Evolutionary conservation across 2,329 filamentous ascomycete genomes (phyloP), one percentile per base, ranked within the genome.

Genomic region (Mariannaea elegans): DNA sequence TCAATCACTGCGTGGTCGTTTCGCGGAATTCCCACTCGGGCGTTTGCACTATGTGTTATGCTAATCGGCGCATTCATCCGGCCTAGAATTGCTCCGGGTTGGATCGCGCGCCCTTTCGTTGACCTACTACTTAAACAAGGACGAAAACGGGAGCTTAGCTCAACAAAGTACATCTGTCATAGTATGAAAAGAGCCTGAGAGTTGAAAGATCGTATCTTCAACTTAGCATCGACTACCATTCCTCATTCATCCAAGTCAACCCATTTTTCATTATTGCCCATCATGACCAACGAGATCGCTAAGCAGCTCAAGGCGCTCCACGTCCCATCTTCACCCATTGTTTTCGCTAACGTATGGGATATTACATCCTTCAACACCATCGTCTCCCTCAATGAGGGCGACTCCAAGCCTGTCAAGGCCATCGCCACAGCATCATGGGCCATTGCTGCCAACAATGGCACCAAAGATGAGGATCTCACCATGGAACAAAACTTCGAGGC

Each of bases 281-380:
- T 52, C 41, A 45, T 4, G 7, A 27, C 8, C 18, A 77, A 77
- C 62, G 49, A 68, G 12, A 62, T 63, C 62, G 83, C 74, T 59
- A 73, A 65, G 48, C 72, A 68, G 24, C 67, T 79, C 57, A 76
- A 77, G 60, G 66, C 69, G 36, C 81, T 87, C 18, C 85, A 87
- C 70, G 61, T 72, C 19, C 82, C 84, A 0, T 79, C 81, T 2
- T 67, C 76, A 1, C 85, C 86, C 12, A 59, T 88, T 32, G 61
- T 87, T 39, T 74, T 88, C 6, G 76, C 83, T 10, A 88, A 88
- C 65, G 75, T 86, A 62, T 86, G 82, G 77, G 84, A 88, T 65
- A 73, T 77, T 24, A 70, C 80, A 18, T 81, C 84, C 3, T 81
- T 85, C 34, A 70, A 72, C 13, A 67, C 78, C 1, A 71, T 87